phyloP scores from a whole-genome alignment of 192 early-diverging fungal species.

The Rhizophagus clarus region DNA sequence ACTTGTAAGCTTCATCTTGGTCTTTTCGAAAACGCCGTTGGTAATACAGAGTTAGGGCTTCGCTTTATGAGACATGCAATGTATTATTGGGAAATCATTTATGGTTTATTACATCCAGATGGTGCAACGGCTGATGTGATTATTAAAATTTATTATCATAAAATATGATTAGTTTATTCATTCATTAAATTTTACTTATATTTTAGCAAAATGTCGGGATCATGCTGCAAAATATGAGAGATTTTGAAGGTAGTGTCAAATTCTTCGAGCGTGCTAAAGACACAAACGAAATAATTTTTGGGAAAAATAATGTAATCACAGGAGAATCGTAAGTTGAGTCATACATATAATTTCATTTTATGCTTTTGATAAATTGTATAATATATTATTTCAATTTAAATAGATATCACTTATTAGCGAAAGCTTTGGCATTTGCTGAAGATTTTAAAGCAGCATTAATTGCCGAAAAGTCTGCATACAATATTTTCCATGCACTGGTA shows the following conservation, averaged over 20 bases:
- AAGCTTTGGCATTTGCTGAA: constrained; percentile 68
- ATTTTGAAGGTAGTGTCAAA: constrained; percentile 57
- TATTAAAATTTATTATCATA: constrained; percentile 20
- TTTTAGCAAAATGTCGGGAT: constrained; percentile 66
- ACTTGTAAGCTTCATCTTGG: constrained; percentile 75
- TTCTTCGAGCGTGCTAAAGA: constrained; percentile 76
- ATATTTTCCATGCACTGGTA: constrained; percentile 60
- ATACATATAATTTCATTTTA: not conserved
- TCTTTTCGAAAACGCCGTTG: constrained; percentile 84
- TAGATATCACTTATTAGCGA: constrained; percentile 74
- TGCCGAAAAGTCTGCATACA: constrained; percentile 68
- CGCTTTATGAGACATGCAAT: constrained; percentile 82
- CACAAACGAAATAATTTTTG: constrained; percentile 67
- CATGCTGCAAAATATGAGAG: constrained; percentile 73
- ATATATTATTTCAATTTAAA: constrained; percentile 17
- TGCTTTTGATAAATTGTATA: not conserved
- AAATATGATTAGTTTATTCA: constrained; percentile 36
- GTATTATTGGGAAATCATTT: constrained; percentile 79
- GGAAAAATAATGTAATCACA: constrained; percentile 70
- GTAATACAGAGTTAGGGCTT: constrained; percentile 71
- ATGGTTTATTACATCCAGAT: constrained; percentile 78
- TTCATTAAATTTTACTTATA: constrained; percentile 28
- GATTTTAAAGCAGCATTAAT: constrained; percentile 79
- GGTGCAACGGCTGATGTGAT: constrained; percentile 80
- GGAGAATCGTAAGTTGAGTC: constrained; percentile 47